Percentiles rank a stretch among this genome's conserved stretches.
Evolutionary conservation across 2,329 filamentous ascomycete species (phyloP).

Genomic region (Fusarium napiforme): DNA sequence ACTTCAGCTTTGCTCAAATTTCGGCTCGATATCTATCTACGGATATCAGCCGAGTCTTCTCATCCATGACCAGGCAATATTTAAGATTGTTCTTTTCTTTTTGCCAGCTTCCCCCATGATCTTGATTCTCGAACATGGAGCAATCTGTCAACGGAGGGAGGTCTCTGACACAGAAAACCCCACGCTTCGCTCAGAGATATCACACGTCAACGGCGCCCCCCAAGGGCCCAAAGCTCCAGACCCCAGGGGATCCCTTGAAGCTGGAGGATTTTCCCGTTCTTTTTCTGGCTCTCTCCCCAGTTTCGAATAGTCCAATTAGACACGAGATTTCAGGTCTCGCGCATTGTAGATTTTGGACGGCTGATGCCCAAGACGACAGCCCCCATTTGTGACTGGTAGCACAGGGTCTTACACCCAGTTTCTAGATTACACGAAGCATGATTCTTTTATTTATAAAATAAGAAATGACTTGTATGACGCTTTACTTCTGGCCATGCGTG

Average conservation of each 20-base stretch:
- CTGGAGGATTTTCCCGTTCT: constrained; percentile 1
- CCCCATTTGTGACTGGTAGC: constrained; percentile 8
- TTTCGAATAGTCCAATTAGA: constrained; percentile 18
- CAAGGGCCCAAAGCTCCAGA: constrained; percentile 17
- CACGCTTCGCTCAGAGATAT: constrained; percentile 31
- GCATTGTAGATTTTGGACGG: not conserved
- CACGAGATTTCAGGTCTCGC: not conserved
- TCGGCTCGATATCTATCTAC: constrained; percentile 26
- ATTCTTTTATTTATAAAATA: not conserved
- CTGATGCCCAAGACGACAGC: constrained; percentile 22
- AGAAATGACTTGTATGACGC: not conserved
- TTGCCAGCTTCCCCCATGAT: constrained; percentile 14
- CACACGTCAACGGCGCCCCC: constrained; percentile 37
- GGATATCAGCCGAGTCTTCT: constrained; percentile 15
- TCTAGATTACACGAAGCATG: not conserved
- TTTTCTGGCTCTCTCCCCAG: constrained; percentile 13
- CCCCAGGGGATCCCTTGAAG: not conserved
- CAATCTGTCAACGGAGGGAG: constrained; percentile 4
- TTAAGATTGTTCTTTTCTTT: not conserved
- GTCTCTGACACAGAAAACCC: constrained; percentile 26
- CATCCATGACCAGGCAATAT: not conserved
- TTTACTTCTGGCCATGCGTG: constrained; percentile 3
- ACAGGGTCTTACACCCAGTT: not conserved
- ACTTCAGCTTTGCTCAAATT: constrained; percentile 9
- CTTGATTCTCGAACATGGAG: constrained; percentile 13